Evolutionary conservation across 345 rosid species (phyloP).

Genomic region (Moricandia moricandioides): DNA sequence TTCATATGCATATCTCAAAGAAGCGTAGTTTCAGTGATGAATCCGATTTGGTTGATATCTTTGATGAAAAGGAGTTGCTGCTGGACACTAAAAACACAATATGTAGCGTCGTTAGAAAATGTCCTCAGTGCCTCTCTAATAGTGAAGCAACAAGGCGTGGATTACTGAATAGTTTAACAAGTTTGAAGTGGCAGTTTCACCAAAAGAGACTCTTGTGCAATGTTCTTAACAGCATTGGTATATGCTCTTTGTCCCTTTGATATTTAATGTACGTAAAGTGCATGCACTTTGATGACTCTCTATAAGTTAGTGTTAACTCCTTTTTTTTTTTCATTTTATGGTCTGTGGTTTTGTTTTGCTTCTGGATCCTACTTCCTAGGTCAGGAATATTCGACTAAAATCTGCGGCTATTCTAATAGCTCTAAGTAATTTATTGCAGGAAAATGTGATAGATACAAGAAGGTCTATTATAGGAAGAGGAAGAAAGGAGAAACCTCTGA

Average conservation of each 20-base stretch:
- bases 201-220: neutral
- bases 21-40: neutral
- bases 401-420: too few species aligned
- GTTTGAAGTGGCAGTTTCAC: neutral
- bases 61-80: neutral
- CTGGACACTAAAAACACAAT: neutral
- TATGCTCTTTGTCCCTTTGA: neutral
- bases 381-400: too few species aligned
- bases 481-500: too few species aligned
- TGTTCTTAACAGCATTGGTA: neutral
- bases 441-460: too few species aligned
- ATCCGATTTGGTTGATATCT: neutral
- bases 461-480: too few species aligned
- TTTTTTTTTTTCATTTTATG: too few species aligned
- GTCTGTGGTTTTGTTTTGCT: too few species aligned
- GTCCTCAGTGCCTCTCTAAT: neutral
- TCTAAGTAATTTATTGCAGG: too few species aligned
- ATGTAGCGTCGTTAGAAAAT: neutral
- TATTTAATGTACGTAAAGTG: neutral
- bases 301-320: too few species aligned
- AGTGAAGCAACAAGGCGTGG: neutral
- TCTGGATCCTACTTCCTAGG: too few species aligned
- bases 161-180: neutral
- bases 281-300: too few species aligned
- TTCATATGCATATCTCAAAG: neutral